A percentile compares a stretch with the other conserved stretches of the same genome.
Evolutionary conservation across 2,329 filamentous ascomycete species (phyloP).

Genomic region (Curvularia lunata): DNA sequence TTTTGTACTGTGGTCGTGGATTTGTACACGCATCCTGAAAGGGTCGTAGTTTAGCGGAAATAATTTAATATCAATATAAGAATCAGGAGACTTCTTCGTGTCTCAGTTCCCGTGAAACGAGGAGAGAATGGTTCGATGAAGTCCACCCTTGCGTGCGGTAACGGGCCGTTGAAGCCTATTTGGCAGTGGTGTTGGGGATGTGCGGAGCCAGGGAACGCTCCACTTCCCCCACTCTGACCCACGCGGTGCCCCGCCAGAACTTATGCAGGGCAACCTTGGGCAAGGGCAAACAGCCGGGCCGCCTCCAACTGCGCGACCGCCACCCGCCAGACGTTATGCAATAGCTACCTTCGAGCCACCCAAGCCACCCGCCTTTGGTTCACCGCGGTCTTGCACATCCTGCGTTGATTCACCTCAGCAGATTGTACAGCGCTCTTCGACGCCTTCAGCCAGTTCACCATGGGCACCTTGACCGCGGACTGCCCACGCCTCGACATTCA

Average conservation of each 20-base stretch:
- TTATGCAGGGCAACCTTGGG: constrained; percentile 4
- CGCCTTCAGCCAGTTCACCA: constrained; percentile 18
- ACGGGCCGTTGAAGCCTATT: neutral
- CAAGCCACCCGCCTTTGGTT: neutral
- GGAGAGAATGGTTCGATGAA: neutral
- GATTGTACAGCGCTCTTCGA: neutral
- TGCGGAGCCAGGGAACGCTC: constrained; percentile 4
- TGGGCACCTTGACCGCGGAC: constrained; percentile 51
- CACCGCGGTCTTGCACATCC: neutral
- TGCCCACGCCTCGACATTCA: constrained; percentile 46
- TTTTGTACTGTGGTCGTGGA: neutral
- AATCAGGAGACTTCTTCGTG: neutral
- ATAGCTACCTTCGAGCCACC: neutral
- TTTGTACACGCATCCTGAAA: neutral
- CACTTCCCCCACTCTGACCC: constrained; percentile 5
- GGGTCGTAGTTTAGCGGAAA: too few relatives aligned
- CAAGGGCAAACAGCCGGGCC: constrained; percentile 11
- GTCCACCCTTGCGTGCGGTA: neutral
- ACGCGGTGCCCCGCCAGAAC: constrained; percentile 43
- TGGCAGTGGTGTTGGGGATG: neutral
- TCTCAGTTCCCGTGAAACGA: neutral
- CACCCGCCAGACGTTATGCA: constrained; percentile 7
- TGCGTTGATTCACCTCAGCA: neutral
- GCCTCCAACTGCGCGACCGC: constrained; percentile 6
- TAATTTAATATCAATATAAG: neutral